Percentiles rank a stretch among this genome's conserved stretches.
phyloP scores from a whole-genome alignment of 306 rosid genomes.

The Casuarina glauca region DNA sequence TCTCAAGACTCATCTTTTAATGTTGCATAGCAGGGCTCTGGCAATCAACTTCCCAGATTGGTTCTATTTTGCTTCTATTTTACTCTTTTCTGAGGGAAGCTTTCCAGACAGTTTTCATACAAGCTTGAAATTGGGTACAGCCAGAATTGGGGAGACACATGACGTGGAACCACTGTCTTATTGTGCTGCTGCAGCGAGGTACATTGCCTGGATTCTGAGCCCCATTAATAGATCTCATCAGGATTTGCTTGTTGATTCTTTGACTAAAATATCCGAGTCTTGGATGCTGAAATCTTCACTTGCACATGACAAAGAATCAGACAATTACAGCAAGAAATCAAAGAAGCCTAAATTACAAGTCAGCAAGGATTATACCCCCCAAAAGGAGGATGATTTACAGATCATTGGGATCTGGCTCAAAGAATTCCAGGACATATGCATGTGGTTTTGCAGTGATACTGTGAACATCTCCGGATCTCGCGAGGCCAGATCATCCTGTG shows the following conservation, averaged over 20 bases:
- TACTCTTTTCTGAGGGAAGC: conserved; percentile 33
- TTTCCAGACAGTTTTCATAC: conserved; percentile 13
- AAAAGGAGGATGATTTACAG: conserved; percentile 12
- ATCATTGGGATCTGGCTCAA: conserved; percentile 28
- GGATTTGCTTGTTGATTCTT: conserved; percentile 28
- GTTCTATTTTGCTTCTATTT: conserved; percentile 40
- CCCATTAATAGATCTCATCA: conserved; percentile 28
- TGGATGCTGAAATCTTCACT: conserved; percentile 11
- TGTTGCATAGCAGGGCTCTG: conserved; percentile 36
- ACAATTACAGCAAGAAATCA: conserved; percentile 24
- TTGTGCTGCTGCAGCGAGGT: conserved; percentile 32
- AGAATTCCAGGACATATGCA: conserved; percentile 18
- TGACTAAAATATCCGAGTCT: conserved; percentile 31
- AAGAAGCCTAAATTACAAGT: conserved; percentile 30
- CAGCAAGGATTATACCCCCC: conserved; percentile 13
- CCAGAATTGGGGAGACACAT: conserved; percentile 12
- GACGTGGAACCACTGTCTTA: conserved; percentile 11
- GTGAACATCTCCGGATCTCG: not conserved
- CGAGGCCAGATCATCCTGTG: conserved; percentile 10
- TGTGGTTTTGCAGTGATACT: conserved; percentile 11
- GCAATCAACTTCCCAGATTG: conserved; percentile 48
- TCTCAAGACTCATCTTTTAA: conserved; percentile 9
- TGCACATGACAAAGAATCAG: conserved; percentile 25
- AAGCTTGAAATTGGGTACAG: conserved; percentile 10
- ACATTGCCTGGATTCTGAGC: conserved; percentile 42